Conservation (phyloP, 225 moss, liverwort and hornwort species). For the Anthoceros angustus region DNA sequence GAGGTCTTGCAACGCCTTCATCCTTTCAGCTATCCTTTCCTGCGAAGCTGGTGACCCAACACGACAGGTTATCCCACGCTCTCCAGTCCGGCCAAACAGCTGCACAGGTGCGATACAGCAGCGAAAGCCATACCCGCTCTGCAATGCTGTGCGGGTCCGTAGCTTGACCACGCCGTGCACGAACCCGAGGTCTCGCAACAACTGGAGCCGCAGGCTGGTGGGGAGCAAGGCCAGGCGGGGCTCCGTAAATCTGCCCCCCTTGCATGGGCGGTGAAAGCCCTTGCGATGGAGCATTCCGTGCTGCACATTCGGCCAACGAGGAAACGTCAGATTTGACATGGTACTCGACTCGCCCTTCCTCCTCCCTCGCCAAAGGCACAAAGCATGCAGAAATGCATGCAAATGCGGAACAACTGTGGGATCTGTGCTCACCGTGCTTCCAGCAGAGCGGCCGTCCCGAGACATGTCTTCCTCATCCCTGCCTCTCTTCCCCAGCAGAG, state of each 20-base stretch:
- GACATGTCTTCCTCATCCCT: slow-evolving; percentile 71
- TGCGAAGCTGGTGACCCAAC: slow-evolving; percentile 41
- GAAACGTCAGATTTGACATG: slow-evolving; percentile 5
- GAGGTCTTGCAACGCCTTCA: slow-evolving; percentile 97
- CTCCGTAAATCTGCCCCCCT: slow-evolving; percentile 25
- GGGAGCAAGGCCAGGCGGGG: slow-evolving; percentile 24
- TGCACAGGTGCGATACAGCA: not conserved
- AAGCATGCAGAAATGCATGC: no score
- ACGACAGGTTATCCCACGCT: not conserved
- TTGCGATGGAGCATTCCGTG: slow-evolving; percentile 13
- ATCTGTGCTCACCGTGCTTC: slow-evolving; percentile 34
- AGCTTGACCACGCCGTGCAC: slow-evolving; percentile 95
- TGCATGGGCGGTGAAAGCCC: slow-evolving; percentile 34
- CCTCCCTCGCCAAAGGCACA: no score
- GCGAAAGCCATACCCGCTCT: slow-evolving; percentile 50
- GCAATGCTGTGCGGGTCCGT: slow-evolving; percentile 99
- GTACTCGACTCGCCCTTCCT: not conserved
- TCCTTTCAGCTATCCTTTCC: slow-evolving; percentile 99
- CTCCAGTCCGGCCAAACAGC: not conserved
- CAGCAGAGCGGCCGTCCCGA: slow-evolving; percentile 42
- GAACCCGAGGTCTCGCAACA: slow-evolving; percentile 82
- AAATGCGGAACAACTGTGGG: no score
- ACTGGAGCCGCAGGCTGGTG: slow-evolving; percentile 49
- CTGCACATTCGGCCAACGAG: not conserved
- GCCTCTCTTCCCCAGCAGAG: slow-evolving; percentile 74